phyloP scores from a whole-genome alignment of 1,284 basidiomycete genomes.

The Chalciporus sp. region DNA sequence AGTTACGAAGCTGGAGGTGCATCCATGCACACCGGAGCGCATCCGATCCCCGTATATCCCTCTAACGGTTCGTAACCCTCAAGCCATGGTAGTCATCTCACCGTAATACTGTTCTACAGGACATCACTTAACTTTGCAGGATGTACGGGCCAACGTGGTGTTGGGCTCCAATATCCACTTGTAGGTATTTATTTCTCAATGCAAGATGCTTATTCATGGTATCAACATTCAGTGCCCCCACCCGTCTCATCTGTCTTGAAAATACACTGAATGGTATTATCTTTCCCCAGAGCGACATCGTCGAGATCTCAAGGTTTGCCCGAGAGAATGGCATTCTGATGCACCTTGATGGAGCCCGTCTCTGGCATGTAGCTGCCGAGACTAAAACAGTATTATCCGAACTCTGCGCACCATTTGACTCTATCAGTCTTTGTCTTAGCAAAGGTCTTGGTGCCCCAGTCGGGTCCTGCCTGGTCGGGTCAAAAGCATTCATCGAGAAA shows the following conservation, averaged over 20 bases:
- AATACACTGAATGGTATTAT: constrained; percentile 94
- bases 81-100: constrained; percentile 20
- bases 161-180: constrained; percentile 75
- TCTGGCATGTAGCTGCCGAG: constrained; percentile 92
- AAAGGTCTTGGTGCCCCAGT: constrained; percentile 96
- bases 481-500: constrained; percentile 72
- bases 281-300: constrained; percentile 88
- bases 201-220: constrained; percentile 5
- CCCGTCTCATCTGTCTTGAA: constrained; percentile 82
- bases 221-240: constrained; percentile 62
- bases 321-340: constrained; percentile 70
- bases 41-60: constrained; percentile 69
- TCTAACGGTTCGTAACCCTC: constrained; percentile 54
- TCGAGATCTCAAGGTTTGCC: constrained; percentile 80
- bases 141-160: constrained; percentile 72
- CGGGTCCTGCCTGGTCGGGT: constrained; percentile 87
- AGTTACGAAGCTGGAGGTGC: constrained; percentile 86
- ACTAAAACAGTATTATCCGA: constrained; percentile 73
- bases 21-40: constrained; percentile 89
- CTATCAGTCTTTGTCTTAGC: constrained; percentile 91
- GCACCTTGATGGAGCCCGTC: constrained; percentile 93
- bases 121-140: constrained; percentile 84
- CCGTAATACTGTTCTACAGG: constrained; percentile 41
- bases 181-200: constrained; percentile 40
- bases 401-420: constrained; percentile 90